Percentiles rank a stretch among this genome's conserved stretches.
These are phyloP conservation scores for Termitomyces sp. DNA, from an alignment of 768 basidiomycete species.

Conservation along the genomic window DNA sequence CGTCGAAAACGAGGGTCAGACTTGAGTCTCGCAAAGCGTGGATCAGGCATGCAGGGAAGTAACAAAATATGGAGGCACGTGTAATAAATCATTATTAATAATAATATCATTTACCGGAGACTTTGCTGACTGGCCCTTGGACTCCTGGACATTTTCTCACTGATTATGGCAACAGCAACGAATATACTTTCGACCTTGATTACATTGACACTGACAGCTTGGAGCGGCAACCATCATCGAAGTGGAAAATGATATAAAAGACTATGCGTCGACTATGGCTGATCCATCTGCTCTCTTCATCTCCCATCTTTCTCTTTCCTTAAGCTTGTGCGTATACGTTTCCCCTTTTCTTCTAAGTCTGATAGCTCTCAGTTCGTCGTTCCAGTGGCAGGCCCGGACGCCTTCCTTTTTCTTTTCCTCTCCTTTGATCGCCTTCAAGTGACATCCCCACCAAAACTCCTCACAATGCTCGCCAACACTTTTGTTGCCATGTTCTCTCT, in stretches of 20 bases:
- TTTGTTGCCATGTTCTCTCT: slow-evolving; percentile 38
- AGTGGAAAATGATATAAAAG: slow-evolving; percentile 7
- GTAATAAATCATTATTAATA: neutral
- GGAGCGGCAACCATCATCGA: slow-evolving; percentile 14
- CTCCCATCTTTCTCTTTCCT: slow-evolving; percentile 14
- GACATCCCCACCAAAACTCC: slow-evolving; percentile 7
- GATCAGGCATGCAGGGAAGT: slow-evolving; percentile 56
- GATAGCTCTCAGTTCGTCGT: slow-evolving; percentile 14
- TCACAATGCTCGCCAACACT: slow-evolving; percentile 45
- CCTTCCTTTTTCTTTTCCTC: slow-evolving; percentile 18
- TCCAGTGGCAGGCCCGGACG: slow-evolving; percentile 17
- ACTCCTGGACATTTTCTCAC: neutral
- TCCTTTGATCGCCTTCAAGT: slow-evolving; percentile 8
- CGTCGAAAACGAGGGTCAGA: slow-evolving; percentile 92
- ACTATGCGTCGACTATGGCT: neutral
- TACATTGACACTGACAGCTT: slow-evolving; percentile 7
- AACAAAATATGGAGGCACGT: slow-evolving; percentile 13
- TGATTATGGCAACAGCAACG: neutral
- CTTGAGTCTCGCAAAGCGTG: slow-evolving; percentile 83
- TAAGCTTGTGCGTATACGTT: neutral
- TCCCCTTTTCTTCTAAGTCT: neutral
- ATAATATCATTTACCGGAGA: too few species aligned
- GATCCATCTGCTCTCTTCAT: slow-evolving; percentile 1
- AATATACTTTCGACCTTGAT: too few species aligned
- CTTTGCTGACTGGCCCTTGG: neutral